Conservation (phyloP, 805 yeast species). For the Tetrapisispora nanseiensis region DNA sequence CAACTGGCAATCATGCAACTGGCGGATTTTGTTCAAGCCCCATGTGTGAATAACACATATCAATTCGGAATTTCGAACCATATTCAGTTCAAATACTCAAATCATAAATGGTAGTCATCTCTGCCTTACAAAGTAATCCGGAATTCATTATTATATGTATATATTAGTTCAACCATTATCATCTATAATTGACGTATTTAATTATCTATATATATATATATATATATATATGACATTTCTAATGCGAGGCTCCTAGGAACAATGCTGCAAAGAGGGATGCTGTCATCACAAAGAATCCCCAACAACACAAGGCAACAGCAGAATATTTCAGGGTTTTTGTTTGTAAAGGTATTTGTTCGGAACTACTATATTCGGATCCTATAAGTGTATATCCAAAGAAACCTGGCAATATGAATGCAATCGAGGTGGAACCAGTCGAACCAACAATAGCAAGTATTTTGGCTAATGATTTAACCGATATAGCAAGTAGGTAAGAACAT, state of each 20-base stretch:
- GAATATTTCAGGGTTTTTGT: slow-evolving; percentile 29
- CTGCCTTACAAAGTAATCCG: too few relatives aligned
- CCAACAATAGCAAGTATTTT: slow-evolving; percentile 66
- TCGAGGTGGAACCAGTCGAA: slow-evolving; percentile 74
- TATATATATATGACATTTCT: too few relatives aligned
- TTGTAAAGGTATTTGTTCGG: slow-evolving; percentile 16
- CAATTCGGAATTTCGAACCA: too few relatives aligned
- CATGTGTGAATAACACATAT: too few relatives aligned
- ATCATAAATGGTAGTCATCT: too few relatives aligned
- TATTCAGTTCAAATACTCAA: too few relatives aligned
- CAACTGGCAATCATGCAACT: too few relatives aligned
- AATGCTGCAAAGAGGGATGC: slow-evolving; percentile 37
- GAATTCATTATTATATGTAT: too few relatives aligned
- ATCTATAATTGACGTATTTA: too few relatives aligned
- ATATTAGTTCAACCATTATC: too few relatives aligned
- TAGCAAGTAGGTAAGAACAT: slow-evolving; percentile 46
- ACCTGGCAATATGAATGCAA: slow-evolving; percentile 71
- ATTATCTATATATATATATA: background rate
- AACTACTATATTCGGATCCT: slow-evolving; percentile 13
- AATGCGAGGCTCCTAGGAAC: slow-evolving; percentile 22
- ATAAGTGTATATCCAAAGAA: slow-evolving; percentile 46
- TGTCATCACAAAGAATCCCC: slow-evolving; percentile 46
- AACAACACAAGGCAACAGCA: slow-evolving; percentile 33
- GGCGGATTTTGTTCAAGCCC: too few relatives aligned
- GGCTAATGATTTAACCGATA: slow-evolving; percentile 54